These are phyloP conservation scores for Malbranchea zuffiana DNA, from an alignment of 2,329 filamentous ascomycete species.

Conservation along the genomic window DNA sequence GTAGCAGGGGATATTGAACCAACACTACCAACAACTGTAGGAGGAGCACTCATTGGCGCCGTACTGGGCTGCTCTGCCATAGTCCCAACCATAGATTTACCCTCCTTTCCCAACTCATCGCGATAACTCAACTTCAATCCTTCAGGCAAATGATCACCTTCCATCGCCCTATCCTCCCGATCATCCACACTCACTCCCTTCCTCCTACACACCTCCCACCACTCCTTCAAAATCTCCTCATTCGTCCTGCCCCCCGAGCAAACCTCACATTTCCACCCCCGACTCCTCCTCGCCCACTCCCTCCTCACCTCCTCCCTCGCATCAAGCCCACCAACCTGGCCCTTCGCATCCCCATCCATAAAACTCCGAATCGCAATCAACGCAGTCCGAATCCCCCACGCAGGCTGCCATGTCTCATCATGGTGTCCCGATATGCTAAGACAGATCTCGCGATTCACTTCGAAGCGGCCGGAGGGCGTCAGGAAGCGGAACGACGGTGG, in stretches of 20 bases:
- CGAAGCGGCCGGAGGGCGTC: slow-evolving; percentile 84
- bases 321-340: slow-evolving; percentile 84
- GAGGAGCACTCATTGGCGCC: no score
- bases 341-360: slow-evolving; percentile 82
- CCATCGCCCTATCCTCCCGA: slow-evolving; percentile 25
- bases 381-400: slow-evolving; percentile 90
- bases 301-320: slow-evolving; percentile 56
- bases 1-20: no score
- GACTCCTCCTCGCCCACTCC: slow-evolving; percentile 57
- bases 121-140: slow-evolving; percentile 32
- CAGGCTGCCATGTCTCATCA: slow-evolving; percentile 97
- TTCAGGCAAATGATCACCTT: slow-evolving; percentile 34
- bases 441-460: slow-evolving; percentile 94
- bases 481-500: slow-evolving; percentile 94
- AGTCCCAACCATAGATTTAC: no score
- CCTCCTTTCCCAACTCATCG: slow-evolving; percentile 35
- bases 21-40: no score
- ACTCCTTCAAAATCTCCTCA: slow-evolving; percentile 60
- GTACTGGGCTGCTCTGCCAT: no score
- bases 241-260: slow-evolving; percentile 56
- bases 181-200: slow-evolving; percentile 32
- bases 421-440: slow-evolving; percentile 89
- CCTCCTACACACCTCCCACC: slow-evolving; percentile 47
- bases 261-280: slow-evolving; percentile 54
- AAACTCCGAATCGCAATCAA: slow-evolving; percentile 69